Evolutionary conservation across 768 basidiomycete genomes (phyloP), one percentile per base, ranked within the genome.

Genomic region (Macrocybe gigantea): DNA sequence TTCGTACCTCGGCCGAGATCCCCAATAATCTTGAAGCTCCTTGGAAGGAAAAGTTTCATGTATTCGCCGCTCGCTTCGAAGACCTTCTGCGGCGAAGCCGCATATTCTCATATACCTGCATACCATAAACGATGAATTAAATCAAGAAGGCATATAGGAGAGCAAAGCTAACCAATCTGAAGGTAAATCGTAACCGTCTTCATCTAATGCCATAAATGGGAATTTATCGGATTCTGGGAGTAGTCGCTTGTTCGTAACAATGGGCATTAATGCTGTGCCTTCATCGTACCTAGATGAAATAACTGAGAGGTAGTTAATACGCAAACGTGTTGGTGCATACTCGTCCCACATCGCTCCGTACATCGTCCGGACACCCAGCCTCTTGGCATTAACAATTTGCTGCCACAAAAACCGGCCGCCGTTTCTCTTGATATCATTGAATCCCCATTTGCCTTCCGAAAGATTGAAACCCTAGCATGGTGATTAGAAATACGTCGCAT

Each of bases 331-430:
- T 51, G 53, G 41, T 5, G 66, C 74, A 58, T 50, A 79, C 83
- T 90, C 89, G 56, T 92, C 89, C 87, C 89, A 91, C 88, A 90
- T 91, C 6, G 88, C 87, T 15, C 84, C 83, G 52, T 91, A 91
- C 45, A 90, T 76, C 6, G 68, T 82, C 13, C 79, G 75, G 6
- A 77, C 80, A 30, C 84, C 80, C 30, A 75, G 74, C 39, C 73
- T 68, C 29, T 74, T 76, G 9, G 80, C 83, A 56, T 90, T 83
- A 67, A 74, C 79, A 5, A 92, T 68, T 60, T 92, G 88, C 48
- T 79, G 72, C 85, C 88, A 93, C 41, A 93, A 60, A 63, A 91
- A 91, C 30, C 72, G 74, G 1, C 90, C 90, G 3, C 87, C 86
- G 14, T 82, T 73, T 4, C 90, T 73, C 38, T 76, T 80, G 48